Evolutionary conservation across 2,329 filamentous ascomycete genomes (phyloP).

Genomic region (Mollisiaceae sp.): DNA sequence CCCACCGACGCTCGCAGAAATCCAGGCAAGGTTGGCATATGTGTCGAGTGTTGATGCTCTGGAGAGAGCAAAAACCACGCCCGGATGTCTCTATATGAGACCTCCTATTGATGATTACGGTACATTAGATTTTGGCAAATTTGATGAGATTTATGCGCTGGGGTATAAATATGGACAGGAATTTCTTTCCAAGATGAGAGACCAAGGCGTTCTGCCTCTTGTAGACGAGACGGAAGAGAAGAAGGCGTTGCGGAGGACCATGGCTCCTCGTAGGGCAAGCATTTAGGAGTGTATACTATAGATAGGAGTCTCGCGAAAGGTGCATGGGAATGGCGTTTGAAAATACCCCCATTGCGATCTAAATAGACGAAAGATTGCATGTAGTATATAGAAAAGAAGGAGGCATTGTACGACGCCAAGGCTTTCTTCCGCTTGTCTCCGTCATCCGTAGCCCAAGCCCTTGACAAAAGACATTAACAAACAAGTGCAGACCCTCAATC

Average conservation of each 20-base stretch:
- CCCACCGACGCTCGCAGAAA: conserved; percentile 92
- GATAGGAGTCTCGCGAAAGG: conserved; percentile 1
- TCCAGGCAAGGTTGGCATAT: conserved; percentile 92
- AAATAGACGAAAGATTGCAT: neutral
- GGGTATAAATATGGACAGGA: conserved; percentile 87
- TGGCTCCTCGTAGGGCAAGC: conserved; percentile 79
- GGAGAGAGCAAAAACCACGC: conserved; percentile 87
- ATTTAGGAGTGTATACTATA: conserved; percentile 54
- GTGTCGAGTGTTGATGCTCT: conserved; percentile 94
- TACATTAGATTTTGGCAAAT: conserved; percentile 94
- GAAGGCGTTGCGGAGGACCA: conserved; percentile 75
- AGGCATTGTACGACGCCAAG: neutral
- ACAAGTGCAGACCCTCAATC: neutral
- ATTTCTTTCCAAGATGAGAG: conserved; percentile 76
- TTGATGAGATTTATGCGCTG: conserved; percentile 93
- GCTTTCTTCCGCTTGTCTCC: neutral
- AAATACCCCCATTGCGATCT: conserved; percentile 21
- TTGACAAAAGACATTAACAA: too few species aligned
- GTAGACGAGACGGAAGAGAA: conserved; percentile 77
- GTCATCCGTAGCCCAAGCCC: neutral
- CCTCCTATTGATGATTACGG: conserved; percentile 93
- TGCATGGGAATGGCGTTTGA: conserved; percentile 23
- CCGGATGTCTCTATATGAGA: conserved; percentile 94
- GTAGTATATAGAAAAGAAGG: neutral
- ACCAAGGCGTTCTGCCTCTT: conserved; percentile 75